phyloP scores from a whole-genome alignment of 352 stramenopile species.

The Phytophthora chlamydospora region DNA sequence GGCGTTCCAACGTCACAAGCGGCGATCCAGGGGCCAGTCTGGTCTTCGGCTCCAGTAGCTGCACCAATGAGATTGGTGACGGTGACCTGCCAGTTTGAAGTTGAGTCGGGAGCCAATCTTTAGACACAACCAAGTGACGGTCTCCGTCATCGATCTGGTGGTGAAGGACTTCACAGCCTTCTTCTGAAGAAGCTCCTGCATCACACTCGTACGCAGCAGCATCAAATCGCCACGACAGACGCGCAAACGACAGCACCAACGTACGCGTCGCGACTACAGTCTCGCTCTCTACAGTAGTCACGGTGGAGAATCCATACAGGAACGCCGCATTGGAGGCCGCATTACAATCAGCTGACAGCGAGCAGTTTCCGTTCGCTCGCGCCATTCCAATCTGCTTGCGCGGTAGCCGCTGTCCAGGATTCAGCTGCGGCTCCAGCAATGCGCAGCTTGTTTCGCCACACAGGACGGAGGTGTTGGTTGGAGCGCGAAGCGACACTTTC shows the following conservation, averaged over 20 bases:
- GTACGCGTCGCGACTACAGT: constrained; percentile 6
- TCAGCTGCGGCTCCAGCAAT: constrained; percentile 22
- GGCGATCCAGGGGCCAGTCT: constrained; percentile 10
- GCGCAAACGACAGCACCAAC: constrained; percentile 43
- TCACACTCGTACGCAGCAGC: constrained; percentile 29
- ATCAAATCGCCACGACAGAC: constrained; percentile 48
- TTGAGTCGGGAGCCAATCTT: constrained; percentile 28
- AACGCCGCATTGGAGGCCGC: constrained; percentile 26
- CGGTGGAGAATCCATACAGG: constrained; percentile 44
- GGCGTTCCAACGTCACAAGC: constrained; percentile 25
- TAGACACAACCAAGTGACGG: constrained; percentile 39
- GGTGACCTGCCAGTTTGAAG: constrained; percentile 14
- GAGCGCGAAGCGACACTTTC: constrained; percentile 22
- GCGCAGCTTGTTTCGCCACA: constrained; percentile 35
- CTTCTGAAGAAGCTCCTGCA: constrained; percentile 1
- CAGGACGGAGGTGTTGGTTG: constrained; percentile 23
- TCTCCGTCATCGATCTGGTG: constrained; percentile 32
- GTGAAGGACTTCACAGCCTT: constrained; percentile 40
- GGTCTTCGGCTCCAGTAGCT: constrained; percentile 44
- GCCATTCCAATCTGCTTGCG: constrained; percentile 43
- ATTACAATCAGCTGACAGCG: constrained; percentile 15
- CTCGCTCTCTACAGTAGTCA: constrained; percentile 16
- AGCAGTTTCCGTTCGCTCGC: constrained; percentile 24
- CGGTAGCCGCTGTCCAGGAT: constrained; percentile 9
- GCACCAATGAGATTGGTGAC: constrained; percentile 37